These are phyloP conservation scores for Mycena olivaceomarginata DNA, from an alignment of 768 basidiomycete genomes.

Conservation along the genomic window DNA sequence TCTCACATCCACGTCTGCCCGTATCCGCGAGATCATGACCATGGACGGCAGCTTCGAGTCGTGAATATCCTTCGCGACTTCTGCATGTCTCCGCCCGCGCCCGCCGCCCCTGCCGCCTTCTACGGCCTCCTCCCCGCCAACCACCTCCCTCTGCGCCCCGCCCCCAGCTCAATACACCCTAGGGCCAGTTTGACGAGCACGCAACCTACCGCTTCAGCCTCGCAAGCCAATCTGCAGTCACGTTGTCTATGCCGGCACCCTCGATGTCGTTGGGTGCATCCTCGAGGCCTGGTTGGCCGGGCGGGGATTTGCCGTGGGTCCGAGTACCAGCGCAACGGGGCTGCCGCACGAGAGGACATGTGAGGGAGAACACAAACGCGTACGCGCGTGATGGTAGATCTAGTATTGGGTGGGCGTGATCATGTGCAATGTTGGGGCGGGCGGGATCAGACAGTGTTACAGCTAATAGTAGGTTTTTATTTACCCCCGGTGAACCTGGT, in stretches of 20 bases:
- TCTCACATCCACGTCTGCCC: conserved; percentile 96
- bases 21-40: conserved; percentile 98
- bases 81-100: conserved; percentile 88
- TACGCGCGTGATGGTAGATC: conserved; percentile 89
- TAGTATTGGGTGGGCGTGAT: conserved; percentile 99
- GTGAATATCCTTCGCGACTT: conserved; percentile 94
- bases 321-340: conserved; percentile 85
- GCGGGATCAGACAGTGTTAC: conserved; percentile 97
- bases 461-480: conserved; percentile 87
- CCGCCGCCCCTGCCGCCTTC: conserved; percentile 84
- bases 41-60: conserved; percentile 97
- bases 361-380: no score
- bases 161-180: conserved; percentile 80
- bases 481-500: conserved; percentile 12
- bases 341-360: conserved; percentile 84
- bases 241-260: conserved; percentile 95
- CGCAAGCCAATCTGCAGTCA: conserved; percentile 92
- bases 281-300: conserved; percentile 95
- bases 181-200: conserved; percentile 80
- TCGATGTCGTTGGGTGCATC: conserved; percentile 95
- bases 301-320: conserved; percentile 91
- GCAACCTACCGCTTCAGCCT: conserved; percentile 93
- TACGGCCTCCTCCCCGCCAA: conserved; percentile 86
- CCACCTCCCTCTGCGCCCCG: conserved; percentile 71
- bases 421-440: conserved; percentile 96